Evolutionary conservation across 2,329 filamentous ascomycete genomes (phyloP).

Genomic region (Penicillium glabrum): DNA sequence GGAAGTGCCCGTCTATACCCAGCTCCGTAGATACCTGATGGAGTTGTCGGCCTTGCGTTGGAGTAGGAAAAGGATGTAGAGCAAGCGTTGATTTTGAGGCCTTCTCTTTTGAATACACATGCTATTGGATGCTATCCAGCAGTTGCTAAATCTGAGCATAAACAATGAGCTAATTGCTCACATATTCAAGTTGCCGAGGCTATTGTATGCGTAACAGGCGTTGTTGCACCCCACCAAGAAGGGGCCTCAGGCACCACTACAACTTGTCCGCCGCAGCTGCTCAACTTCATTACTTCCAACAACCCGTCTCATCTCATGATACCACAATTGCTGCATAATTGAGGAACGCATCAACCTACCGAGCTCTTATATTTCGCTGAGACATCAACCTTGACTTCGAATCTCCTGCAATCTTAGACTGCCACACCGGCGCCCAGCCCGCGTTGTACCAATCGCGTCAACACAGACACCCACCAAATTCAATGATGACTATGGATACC

Average conservation of each 20-base stretch:
- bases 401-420: neutral
- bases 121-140: neutral
- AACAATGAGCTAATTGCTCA: neutral
- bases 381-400: neutral
- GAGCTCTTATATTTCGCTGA: neutral
- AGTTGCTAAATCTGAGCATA: neutral
- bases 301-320: neutral
- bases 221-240: neutral
- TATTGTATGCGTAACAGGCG: neutral
- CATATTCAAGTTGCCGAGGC: neutral
- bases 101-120: neutral
- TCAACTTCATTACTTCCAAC: neutral
- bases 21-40: neutral
- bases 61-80: neutral
- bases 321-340: neutral
- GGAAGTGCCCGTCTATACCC: neutral
- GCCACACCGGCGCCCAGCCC: neutral
- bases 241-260: neutral
- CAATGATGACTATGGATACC: slow-evolving; percentile 34
- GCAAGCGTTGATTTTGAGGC: neutral
- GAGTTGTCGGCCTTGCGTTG: neutral
- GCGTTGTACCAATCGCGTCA: neutral
- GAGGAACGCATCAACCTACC: neutral
- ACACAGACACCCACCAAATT: neutral
- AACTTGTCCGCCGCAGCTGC: neutral